Evolutionary conservation across 495 filamentous ascomycete genomes (phyloP), one percentile per base, ranked within the genome.

Genomic region (Rusavskia elegans): DNA sequence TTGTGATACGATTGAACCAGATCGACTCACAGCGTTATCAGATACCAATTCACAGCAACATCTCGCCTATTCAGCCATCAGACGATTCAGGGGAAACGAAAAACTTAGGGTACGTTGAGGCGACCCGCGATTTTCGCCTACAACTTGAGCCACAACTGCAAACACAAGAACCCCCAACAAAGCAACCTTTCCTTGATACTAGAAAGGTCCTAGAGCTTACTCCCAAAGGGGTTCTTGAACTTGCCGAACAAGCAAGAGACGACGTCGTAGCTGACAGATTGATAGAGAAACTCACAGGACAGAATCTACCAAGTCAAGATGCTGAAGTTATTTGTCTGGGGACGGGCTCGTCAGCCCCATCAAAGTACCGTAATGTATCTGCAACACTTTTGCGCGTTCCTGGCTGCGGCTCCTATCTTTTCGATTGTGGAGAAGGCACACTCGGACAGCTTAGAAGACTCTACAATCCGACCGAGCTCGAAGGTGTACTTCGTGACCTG

Each of bases 341-440:
- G 2, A 99, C 92, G 3, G 92, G 92, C 10, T 95, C 89, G 3
- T 82, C 88, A 11, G 55, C 80, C 16, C 93, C 92, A 5, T 92
- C 87, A 45, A 90, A 89, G 64, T 89, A 95, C 65, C 84, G 92
- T 51, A 99, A 97, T 64, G 92, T 97, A 39, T 94, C 88, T 25
- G 81, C 83, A 6, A 96, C 87, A 1, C 71, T 99, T 8, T 58
- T 97, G 38, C 75, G 85, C 20, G 82, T 90, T 1, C 92, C 92
- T n/a, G 83, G 79, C 0, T 75, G 73, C 46, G 92, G 92, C 9
- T 88, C 75, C 61, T 89, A 90, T 53, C 66, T 99, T 2, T 73
- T 99, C 41, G 92, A 99, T 64, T 86, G 82, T 57, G 92, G 92
- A 53, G 92, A 99, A 65, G 85, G 85, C 57, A 96, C 92, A 0